Evolutionary conservation across 345 rosid genomes (phyloP).

Genomic region (Cardamine occulta): DNA sequence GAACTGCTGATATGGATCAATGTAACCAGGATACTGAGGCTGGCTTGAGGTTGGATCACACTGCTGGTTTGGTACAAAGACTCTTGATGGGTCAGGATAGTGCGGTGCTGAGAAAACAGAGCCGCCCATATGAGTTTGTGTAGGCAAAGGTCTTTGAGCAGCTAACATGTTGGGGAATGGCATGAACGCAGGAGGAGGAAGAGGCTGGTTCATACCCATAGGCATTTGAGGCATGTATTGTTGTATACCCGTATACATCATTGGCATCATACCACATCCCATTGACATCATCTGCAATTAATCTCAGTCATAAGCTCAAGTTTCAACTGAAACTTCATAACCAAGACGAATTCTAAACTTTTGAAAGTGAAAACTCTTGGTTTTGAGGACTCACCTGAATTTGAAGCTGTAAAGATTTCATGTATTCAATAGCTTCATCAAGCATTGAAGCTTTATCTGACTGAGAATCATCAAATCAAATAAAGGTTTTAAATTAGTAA

Average conservation of each 20-base stretch:
- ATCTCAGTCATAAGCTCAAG: slow-evolving; percentile 29
- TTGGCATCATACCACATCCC: slow-evolving; percentile 81
- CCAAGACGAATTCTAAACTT: no score
- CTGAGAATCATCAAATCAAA: slow-evolving; percentile 16
- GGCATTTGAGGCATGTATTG: slow-evolving; percentile 67
- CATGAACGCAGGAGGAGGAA: slow-evolving; percentile 52
- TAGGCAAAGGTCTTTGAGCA: slow-evolving; percentile 54
- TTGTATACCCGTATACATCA: slow-evolving; percentile 75
- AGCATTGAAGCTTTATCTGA: slow-evolving; percentile 50
- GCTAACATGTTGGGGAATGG: slow-evolving; percentile 76
- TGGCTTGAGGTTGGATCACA: slow-evolving; percentile 49
- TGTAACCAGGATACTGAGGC: slow-evolving; percentile 52
- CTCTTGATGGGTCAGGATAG: slow-evolving; percentile 68
- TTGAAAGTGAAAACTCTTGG: no score
- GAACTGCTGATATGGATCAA: slow-evolving; percentile 76
- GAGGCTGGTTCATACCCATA: slow-evolving; percentile 61
- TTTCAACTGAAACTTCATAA: neutral
- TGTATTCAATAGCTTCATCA: slow-evolving; percentile 48
- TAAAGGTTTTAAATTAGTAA: neutral
- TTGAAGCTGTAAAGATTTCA: slow-evolving; percentile 49
- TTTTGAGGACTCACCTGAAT: slow-evolving; percentile 31
- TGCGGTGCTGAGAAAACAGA: slow-evolving; percentile 63
- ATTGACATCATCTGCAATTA: slow-evolving; percentile 78
- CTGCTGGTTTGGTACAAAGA: slow-evolving; percentile 49
- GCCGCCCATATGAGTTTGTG: slow-evolving; percentile 55